These are phyloP conservation scores for Trichoderma endophyticum DNA, from an alignment of 2,329 filamentous ascomycete genomes.

Conservation along the genomic window DNA sequence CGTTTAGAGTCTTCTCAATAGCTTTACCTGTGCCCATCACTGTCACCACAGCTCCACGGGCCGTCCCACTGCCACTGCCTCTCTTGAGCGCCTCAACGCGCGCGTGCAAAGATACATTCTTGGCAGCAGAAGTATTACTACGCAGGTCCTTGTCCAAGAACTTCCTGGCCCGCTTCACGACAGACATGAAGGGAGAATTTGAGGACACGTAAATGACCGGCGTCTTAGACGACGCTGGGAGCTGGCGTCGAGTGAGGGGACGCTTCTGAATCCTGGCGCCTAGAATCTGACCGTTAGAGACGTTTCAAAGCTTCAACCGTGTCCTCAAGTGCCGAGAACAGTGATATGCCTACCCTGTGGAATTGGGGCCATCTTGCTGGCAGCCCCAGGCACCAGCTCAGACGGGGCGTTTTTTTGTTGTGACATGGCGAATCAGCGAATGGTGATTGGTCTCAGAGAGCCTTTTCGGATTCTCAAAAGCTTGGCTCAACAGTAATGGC, in stretches of 20 bases:
- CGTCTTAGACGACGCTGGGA: constrained; percentile 42
- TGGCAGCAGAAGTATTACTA: constrained; percentile 44
- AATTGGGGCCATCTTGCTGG: constrained; percentile 36
- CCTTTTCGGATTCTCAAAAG: neutral
- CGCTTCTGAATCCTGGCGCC: constrained; percentile 50
- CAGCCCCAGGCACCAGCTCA: constrained; percentile 23
- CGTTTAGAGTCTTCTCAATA: constrained; percentile 58
- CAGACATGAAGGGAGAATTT: constrained; percentile 64
- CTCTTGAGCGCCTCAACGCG: constrained; percentile 44
- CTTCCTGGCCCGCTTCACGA: constrained; percentile 62
- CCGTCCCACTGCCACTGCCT: constrained; percentile 27
- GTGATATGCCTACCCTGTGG: constrained; percentile 30
- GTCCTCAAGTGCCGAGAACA: constrained; percentile 11
- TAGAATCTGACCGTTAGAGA: constrained; percentile 26
- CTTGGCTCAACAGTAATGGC: neutral
- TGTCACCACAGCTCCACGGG: constrained; percentile 44
- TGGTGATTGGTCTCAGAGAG: neutral
- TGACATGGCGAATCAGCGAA: constrained; percentile 24
- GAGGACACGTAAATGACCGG: constrained; percentile 62
- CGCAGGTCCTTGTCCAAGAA: constrained; percentile 54
- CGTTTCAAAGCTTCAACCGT: neutral
- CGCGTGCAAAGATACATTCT: constrained; percentile 44
- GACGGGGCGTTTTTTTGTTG: constrained; percentile 20
- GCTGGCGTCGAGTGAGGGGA: constrained; percentile 41
- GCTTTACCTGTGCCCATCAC: constrained; percentile 65